A percentile compares a stretch with the other conserved stretches of the same genome.
These are phyloP conservation scores for Pseudomassariella vexata DNA, from an alignment of 2,329 filamentous ascomycete species.

Conservation along the genomic window DNA sequence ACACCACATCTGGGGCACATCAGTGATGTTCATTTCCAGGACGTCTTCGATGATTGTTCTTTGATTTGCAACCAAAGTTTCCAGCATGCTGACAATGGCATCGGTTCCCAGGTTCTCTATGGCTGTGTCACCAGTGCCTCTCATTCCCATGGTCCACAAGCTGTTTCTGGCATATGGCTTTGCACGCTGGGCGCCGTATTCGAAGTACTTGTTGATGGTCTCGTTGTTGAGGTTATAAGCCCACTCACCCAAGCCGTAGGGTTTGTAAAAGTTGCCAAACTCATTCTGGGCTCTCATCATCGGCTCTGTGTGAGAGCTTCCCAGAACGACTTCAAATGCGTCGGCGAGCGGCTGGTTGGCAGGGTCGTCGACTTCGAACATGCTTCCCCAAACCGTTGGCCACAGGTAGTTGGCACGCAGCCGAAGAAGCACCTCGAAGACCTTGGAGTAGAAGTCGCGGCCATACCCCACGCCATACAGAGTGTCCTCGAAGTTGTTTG, in stretches of 20 bases:
- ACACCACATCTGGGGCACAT: slow-evolving; percentile 65
- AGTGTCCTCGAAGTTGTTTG: slow-evolving; percentile 34
- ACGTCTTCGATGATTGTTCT: slow-evolving; percentile 51
- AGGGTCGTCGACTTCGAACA: slow-evolving; percentile 67
- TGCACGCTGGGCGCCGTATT: slow-evolving; percentile 58
- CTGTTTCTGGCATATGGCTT: slow-evolving; percentile 59
- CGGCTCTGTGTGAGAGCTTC: slow-evolving; percentile 68
- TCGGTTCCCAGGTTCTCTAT: slow-evolving; percentile 47
- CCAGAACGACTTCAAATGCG: slow-evolving; percentile 69
- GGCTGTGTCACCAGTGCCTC: slow-evolving; percentile 62
- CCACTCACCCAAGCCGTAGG: slow-evolving; percentile 49
- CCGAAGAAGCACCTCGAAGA: slow-evolving; percentile 67
- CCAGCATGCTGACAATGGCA: slow-evolving; percentile 52
- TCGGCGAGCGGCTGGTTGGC: slow-evolving; percentile 64
- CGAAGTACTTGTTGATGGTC: slow-evolving; percentile 63
- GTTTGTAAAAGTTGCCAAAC: slow-evolving; percentile 43
- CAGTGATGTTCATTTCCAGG: slow-evolving; percentile 42
- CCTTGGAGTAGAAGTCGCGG: slow-evolving; percentile 59
- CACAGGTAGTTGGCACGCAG: slow-evolving; percentile 70
- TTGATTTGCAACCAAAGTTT: slow-evolving; percentile 56
- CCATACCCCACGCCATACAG: slow-evolving; percentile 44
- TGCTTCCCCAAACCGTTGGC: slow-evolving; percentile 65
- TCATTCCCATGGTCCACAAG: slow-evolving; percentile 65
- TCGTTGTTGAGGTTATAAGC: slow-evolving; percentile 64
- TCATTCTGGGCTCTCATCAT: slow-evolving; percentile 59